Conservation (phyloP, 73 alveolate species). For the Paramecium tetraurelia region DNA sequence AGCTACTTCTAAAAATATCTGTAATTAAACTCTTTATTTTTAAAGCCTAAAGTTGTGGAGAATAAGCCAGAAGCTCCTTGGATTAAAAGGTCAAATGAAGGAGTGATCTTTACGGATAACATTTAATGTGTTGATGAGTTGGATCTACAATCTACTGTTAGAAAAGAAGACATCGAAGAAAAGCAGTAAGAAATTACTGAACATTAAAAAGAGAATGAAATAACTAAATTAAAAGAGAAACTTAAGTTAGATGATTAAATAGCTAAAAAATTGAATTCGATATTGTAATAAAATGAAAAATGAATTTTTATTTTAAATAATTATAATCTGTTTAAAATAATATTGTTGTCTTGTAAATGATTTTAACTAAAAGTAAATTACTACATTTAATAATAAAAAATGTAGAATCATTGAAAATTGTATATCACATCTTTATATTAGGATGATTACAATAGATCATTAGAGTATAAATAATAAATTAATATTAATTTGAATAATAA, state of each 20-base stretch:
- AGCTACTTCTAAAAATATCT: background rate
- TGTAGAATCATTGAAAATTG: background rate
- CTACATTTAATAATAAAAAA: too few species aligned
- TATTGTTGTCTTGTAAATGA: background rate
- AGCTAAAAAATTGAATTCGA: background rate
- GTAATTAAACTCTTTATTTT: background rate
- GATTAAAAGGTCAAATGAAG: constrained; percentile 58
- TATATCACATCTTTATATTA: too few species aligned
- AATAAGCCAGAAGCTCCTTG: constrained; percentile 70
- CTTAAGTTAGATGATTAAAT: background rate
- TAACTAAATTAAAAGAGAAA: background rate
- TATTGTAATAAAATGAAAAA: background rate
- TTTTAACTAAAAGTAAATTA: background rate
- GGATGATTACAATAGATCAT: too few species aligned
- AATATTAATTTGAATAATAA: too few species aligned
- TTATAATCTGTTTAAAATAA: background rate
- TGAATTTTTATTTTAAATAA: background rate
- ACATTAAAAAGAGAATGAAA: background rate
- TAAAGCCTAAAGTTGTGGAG: constrained; percentile 48
- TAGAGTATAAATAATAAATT: too few species aligned
- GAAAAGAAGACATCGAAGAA: background rate
- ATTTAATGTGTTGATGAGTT: constrained; percentile 56
- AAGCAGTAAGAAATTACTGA: background rate
- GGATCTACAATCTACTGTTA: constrained; percentile 32
- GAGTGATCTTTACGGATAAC: constrained; percentile 61